phyloP scores from a whole-genome alignment of 2,329 filamentous ascomycete genomes.

The Penicillium sp. region DNA sequence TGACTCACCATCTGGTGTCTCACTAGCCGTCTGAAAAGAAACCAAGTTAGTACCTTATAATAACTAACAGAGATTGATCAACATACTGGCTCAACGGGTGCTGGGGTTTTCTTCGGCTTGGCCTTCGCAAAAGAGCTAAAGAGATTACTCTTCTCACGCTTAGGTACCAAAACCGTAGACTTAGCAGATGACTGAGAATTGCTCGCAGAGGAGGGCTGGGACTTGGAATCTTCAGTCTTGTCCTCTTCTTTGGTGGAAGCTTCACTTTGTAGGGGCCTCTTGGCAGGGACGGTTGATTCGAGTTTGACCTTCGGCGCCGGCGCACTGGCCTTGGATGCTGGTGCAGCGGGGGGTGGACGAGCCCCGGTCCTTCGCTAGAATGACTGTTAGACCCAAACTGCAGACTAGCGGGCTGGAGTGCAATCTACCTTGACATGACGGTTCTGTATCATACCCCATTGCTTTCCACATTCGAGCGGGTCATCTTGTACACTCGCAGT shows the following conservation, averaged over 20 bases:
- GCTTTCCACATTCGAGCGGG: constrained; percentile 57
- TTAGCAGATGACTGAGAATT: constrained; percentile 35
- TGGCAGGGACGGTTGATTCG: constrained; percentile 39
- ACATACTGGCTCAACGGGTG: constrained; percentile 42
- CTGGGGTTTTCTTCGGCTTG: constrained; percentile 58
- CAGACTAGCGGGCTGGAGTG: background rate
- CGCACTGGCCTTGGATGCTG: constrained; percentile 27
- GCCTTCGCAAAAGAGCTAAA: constrained; percentile 78
- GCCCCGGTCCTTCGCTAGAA: constrained; percentile 49
- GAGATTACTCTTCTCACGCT: constrained; percentile 64
- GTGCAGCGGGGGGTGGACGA: constrained; percentile 38
- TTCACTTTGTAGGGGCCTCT: constrained; percentile 38
- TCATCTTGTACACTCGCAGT: constrained; percentile 60
- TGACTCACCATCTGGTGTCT: constrained; percentile 51
- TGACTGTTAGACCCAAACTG: background rate
- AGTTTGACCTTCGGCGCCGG: constrained; percentile 29
- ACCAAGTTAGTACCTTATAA: constrained; percentile 13
- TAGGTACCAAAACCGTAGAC: constrained; percentile 46
- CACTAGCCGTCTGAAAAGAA: constrained; percentile 31
- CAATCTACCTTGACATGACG: constrained; percentile 58
- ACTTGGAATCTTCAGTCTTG: constrained; percentile 22
- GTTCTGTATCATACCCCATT: constrained; percentile 76
- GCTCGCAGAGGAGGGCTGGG: constrained; percentile 20
- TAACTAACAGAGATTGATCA: constrained; percentile 16
- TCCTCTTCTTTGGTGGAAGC: constrained; percentile 22